Evolutionary conservation across 2,329 filamentous ascomycete genomes (phyloP).

Genomic region (Furcasterigmium furcatum): DNA sequence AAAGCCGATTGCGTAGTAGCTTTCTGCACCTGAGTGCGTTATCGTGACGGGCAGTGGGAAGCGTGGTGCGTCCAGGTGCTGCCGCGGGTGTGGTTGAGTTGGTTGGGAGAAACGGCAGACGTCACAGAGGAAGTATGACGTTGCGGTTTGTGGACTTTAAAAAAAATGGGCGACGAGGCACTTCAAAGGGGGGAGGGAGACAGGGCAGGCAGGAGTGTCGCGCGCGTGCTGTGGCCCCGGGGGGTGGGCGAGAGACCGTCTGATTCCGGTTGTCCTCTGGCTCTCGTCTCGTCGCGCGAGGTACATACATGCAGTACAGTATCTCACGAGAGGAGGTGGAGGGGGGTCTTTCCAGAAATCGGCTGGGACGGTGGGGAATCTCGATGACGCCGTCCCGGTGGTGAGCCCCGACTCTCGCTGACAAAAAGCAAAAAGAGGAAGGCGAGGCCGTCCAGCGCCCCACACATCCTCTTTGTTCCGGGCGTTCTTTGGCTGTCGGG

Average conservation of each 20-base stretch:
- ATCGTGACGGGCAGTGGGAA: conserved; percentile 5
- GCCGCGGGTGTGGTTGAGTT: conserved; percentile 7
- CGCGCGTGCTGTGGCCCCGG: too few relatives aligned
- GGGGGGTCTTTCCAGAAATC: background rate
- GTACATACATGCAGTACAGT: too few relatives aligned
- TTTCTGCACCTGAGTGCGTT: conserved; percentile 5
- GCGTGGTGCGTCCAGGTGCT: conserved; percentile 6
- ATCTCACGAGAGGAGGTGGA: background rate
- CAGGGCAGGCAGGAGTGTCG: background rate
- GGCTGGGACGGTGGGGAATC: background rate
- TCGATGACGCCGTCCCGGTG: background rate
- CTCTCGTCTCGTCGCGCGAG: too few relatives aligned
- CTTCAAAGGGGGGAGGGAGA: background rate
- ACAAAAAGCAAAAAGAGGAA: conserved; percentile 1
- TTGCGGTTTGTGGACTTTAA: conserved; percentile 29
- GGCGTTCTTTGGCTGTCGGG: background rate
- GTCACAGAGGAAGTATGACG: conserved; percentile 41
- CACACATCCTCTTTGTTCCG: background rate
- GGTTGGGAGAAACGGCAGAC: conserved; percentile 30
- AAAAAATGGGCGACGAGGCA: conserved; percentile 3
- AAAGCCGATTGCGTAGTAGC: background rate
- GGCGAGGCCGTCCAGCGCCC: background rate
- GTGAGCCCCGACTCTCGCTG: background rate
- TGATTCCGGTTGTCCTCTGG: background rate
- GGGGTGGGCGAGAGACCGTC: background rate